Conservation (phyloP, 2,329 filamentous ascomycete species). For the Monilinia fructigena region DNA sequence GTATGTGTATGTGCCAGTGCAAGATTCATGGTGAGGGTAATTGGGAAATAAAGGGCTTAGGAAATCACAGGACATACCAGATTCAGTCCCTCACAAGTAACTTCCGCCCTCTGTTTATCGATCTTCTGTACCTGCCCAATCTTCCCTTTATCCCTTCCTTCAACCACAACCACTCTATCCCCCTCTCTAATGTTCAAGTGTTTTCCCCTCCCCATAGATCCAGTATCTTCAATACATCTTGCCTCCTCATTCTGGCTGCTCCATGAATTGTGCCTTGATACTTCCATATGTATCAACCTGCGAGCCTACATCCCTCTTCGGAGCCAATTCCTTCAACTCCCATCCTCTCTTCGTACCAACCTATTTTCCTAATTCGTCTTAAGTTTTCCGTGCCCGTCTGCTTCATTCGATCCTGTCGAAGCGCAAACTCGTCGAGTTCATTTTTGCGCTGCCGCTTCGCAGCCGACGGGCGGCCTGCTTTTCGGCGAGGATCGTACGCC, state of each 20-base stretch:
- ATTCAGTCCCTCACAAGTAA: slow-evolving; percentile 62
- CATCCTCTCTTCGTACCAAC: slow-evolving; percentile 66
- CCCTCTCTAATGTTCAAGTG: slow-evolving; percentile 62
- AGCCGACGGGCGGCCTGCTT: slow-evolving; percentile 56
- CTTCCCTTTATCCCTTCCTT: slow-evolving; percentile 77
- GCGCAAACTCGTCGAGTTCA: slow-evolving; percentile 6
- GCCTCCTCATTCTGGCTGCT: slow-evolving; percentile 36
- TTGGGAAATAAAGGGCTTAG: not conserved
- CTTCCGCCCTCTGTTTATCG: slow-evolving; percentile 52
- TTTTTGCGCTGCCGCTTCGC: slow-evolving; percentile 41
- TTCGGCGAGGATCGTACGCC: slow-evolving; percentile 64
- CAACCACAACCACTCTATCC: slow-evolving; percentile 80
- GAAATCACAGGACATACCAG: slow-evolving; percentile 51
- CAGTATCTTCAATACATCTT: slow-evolving; percentile 38
- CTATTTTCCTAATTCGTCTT: slow-evolving; percentile 48
- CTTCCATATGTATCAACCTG: slow-evolving; percentile 59
- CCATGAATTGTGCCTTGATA: slow-evolving; percentile 42
- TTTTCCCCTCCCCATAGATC: slow-evolving; percentile 41
- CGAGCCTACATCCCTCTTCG: slow-evolving; percentile 68
- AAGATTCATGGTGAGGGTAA: not conserved
- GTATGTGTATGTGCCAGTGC: not conserved
- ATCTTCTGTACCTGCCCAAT: slow-evolving; percentile 71
- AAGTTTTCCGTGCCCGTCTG: slow-evolving; percentile 9
- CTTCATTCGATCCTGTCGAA: slow-evolving; percentile 4
- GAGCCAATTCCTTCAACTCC: slow-evolving; percentile 73